Base-by-base conservation (phyloP, 305 asterid species). In the Rubia balearica region DNA sequence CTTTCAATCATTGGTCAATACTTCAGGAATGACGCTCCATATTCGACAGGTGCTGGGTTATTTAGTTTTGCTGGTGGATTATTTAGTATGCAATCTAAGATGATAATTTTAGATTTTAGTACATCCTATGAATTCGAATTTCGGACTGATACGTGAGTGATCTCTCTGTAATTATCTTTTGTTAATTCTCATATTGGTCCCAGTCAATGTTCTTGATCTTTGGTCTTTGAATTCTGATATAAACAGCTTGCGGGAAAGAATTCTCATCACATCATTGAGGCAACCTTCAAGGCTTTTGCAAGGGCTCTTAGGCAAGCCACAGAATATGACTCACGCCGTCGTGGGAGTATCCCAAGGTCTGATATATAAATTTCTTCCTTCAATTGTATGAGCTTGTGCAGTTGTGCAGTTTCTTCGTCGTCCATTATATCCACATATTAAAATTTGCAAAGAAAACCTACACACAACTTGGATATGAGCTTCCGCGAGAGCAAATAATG, bases 231-330 rank as follows among this genome's bases (percentile, higher is more conserved):
- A 36, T 64, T 71, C 78, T 59, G 61, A 68, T 73, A 75, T 73
- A 63, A 68, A 75, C 77, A 89, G 98, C 95, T 93, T 65, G 88
- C 95, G 61, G 97, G 97, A 59, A 89, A 77, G 80, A 91, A 93
- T 78, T 91, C 98, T 77, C 97, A 93, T 84, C 98, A 89, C 82
- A 91, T 93, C 59, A 89, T 93, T 55, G 97, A 93, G 88, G 98
- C 98, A 53, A 91, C 98, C 71, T 93, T 93, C 87, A 93, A 93
- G 85, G 97, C 97, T 38, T 94, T 94, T 66, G 98, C 96, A 33
- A 88, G 98, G 85, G 98, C 98, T 77, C 96, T 94, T 74, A 86
- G 97, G 53, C 98, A 91, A 81, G 97, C 98, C 68, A 89, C 96
- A 17, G 96, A 89, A 75, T 83, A 77, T 70, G 97, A 90, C 73